Evolutionary conservation across 805 yeast species (phyloP).

Genomic region (Candida golubevii): DNA sequence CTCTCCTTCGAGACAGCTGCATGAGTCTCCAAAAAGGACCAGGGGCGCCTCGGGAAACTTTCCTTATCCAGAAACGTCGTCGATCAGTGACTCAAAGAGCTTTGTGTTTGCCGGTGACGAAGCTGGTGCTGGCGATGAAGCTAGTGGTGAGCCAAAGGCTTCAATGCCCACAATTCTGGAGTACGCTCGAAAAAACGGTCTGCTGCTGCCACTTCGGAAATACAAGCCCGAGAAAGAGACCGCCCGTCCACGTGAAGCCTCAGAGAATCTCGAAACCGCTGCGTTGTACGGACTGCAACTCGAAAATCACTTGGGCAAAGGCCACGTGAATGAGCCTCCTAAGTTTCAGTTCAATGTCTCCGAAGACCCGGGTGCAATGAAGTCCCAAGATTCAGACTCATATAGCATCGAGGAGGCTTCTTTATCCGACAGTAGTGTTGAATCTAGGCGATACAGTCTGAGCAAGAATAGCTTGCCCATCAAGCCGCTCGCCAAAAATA

Average conservation of each 20-base stretch:
- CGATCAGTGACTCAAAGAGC: slow-evolving; percentile 14
- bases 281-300: slow-evolving; percentile 26
- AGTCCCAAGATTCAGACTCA: neutral
- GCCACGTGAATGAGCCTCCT: slow-evolving; percentile 1
- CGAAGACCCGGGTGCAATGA: slow-evolving; percentile 3
- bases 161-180: slow-evolving; percentile 19
- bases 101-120: slow-evolving; percentile 14
- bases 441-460: neutral
- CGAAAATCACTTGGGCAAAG: slow-evolving; percentile 17
- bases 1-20: neutral
- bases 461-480: neutral
- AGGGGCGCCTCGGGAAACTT: neutral
- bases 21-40: neutral
- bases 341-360: slow-evolving; percentile 9
- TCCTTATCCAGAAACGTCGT: neutral
- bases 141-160: slow-evolving; percentile 5
- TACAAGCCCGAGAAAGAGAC: slow-evolving; percentile 12
- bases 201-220: slow-evolving; percentile 23
- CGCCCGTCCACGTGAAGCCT: slow-evolving; percentile 15
- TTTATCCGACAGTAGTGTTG: slow-evolving; percentile 4
- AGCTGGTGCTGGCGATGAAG: slow-evolving; percentile 1
- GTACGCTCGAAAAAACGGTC: slow-evolving; percentile 19
- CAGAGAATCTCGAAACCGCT: slow-evolving; percentile 25
- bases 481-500: neutral
- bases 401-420: slow-evolving; percentile 9